Conservation (phyloP, 1,284 basidiomycete genomes). For the Boletus mariae region DNA sequence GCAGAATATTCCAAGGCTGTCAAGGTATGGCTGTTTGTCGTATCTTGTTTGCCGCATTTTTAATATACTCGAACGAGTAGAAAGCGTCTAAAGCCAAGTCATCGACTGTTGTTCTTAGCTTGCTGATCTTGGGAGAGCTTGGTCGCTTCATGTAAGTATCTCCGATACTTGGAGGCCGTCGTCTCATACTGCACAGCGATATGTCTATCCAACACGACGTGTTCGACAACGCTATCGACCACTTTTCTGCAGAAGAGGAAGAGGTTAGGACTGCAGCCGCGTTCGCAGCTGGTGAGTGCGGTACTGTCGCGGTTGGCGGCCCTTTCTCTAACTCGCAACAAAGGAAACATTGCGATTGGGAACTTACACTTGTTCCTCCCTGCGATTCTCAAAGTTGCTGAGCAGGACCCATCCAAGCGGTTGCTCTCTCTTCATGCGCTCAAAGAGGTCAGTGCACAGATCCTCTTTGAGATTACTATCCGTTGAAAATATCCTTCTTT, state of each 20-base stretch:
- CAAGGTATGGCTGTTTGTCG: slow-evolving; percentile 45
- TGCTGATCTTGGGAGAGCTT: slow-evolving; percentile 86
- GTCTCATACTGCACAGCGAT: slow-evolving; percentile 51
- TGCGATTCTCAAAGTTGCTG: slow-evolving; percentile 77
- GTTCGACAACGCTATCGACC: slow-evolving; percentile 69
- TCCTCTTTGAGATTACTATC: background rate
- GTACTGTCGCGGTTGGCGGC: background rate
- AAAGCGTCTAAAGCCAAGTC: slow-evolving; percentile 64
- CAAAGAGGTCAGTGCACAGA: slow-evolving; percentile 66
- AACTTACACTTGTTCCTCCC: slow-evolving; percentile 85
- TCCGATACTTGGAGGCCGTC: background rate
- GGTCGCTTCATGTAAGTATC: slow-evolving; percentile 76
- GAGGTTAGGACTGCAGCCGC: slow-evolving; percentile 86
- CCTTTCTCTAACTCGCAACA: slow-evolving; percentile 15
- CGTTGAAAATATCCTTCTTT: background rate
- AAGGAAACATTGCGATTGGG: slow-evolving; percentile 93
- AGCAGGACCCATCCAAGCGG: slow-evolving; percentile 74
- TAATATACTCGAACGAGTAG: slow-evolving; percentile 31
- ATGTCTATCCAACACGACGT: slow-evolving; percentile 75
- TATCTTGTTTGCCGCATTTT: background rate
- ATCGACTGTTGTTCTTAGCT: slow-evolving; percentile 71
- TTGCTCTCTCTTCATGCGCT: slow-evolving; percentile 86
- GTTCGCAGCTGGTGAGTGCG: slow-evolving; percentile 75
- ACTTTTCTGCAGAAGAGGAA: slow-evolving; percentile 76
- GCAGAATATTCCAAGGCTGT: slow-evolving; percentile 77